Conservation (phyloP, 768 basidiomycete genomes). For the Suillus brevipes region DNA sequence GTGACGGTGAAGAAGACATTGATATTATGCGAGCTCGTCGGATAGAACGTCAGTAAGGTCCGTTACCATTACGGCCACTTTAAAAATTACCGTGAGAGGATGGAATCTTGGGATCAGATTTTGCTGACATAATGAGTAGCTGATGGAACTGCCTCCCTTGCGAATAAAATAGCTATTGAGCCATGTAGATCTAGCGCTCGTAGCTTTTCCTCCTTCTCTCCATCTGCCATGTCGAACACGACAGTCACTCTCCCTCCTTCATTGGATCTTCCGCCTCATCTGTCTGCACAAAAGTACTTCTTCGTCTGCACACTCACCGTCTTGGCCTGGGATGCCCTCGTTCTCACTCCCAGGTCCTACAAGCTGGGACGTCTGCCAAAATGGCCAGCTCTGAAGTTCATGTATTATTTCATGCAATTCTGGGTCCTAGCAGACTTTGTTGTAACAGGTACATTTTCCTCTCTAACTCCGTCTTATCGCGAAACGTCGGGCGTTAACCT, state of each 20-base stretch:
- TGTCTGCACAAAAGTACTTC: conserved; percentile 87
- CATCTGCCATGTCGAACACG: conserved; percentile 19
- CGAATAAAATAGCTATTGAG: conserved; percentile 5
- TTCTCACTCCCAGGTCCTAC: conserved; percentile 78
- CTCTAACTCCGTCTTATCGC: neutral
- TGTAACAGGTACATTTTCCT: conserved; percentile 55
- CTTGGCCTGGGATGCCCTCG: conserved; percentile 87
- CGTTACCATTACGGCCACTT: neutral
- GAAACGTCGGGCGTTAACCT: conserved; percentile 3
- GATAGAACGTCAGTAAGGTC: too few species aligned
- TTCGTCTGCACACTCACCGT: conserved; percentile 88
- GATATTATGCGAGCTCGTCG: conserved; percentile 4
- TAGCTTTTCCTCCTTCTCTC: neutral
- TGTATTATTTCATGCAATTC: conserved; percentile 72
- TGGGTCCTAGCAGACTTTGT: conserved; percentile 83
- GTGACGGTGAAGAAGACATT: conserved; percentile 9
- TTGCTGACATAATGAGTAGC: conserved; percentile 17
- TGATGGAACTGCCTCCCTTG: conserved; percentile 26
- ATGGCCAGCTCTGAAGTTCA: conserved; percentile 77
- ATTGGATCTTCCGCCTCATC: conserved; percentile 73
- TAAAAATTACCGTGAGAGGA: conserved; percentile 5
- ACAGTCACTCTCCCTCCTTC: conserved; percentile 53
- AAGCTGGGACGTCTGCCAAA: conserved; percentile 58
- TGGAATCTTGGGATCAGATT: conserved; percentile 1
- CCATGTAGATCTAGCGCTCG: conserved; percentile 5